Base-by-base conservation (phyloP, 1,139 yeast species). In the Schwanniomyces etchellsii region DNA sequence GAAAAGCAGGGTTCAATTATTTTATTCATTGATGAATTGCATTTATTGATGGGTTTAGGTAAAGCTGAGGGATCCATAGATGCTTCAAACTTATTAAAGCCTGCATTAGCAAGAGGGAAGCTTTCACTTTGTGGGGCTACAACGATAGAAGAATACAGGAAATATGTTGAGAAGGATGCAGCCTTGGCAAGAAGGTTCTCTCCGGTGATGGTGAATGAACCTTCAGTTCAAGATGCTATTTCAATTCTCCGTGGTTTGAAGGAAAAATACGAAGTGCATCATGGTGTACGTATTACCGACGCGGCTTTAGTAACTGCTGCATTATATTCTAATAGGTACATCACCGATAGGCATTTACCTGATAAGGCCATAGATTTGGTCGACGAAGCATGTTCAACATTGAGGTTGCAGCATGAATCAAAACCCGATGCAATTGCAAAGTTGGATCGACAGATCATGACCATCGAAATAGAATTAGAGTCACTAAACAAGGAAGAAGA, bases 81-180 rank as follows among this genome's bases (percentile, higher is more conserved):
- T 60, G 97, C 97, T 1, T 82, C 96, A 2, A 91, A 91, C 50
- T 64, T 91, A 45, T 68, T 91, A 48, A 91, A 91, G 50, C 98
- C 98, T 0, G 94, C 94, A 5, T 65, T 91, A 38, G 96, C 98
- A 0, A 77, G 96, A 49, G 98, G 98, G 4, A 78, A 80, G 47
- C 68, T 91, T 34, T 91, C 95, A 37, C 84, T 96, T 59, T 86
- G 95, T 50, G 96, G 97, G 41, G 98, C 98, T 1, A 91, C 98
- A 1, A 86, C 96, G 2, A 61, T 83, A 32, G 95, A 86, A 38
- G 96, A 86, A 54, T 86, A 81, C 57, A 58, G 86, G 28, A 84
- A 84, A 51, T 83, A 85, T 44, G 88, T 86, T 35, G 96, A 86
- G 55, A 86, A 86, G 51, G 96, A 86, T 50, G 94, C 95, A 0